Evolutionary conservation across 352 stramenopile genomes (phyloP).

Genomic region (Globisporangium camurandrum): DNA sequence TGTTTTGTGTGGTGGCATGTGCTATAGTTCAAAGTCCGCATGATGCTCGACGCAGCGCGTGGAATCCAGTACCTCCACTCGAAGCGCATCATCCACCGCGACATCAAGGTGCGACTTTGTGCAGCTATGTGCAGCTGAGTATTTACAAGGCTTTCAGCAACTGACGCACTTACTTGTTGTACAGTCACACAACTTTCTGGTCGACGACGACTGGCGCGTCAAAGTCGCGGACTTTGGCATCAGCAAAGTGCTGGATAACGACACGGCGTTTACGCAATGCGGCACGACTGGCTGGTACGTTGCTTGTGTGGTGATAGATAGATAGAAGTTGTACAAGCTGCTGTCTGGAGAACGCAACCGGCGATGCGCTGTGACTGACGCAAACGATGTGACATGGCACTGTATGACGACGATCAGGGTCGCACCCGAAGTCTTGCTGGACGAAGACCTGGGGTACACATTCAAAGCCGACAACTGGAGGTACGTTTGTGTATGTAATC

Average conservation of each 20-base stretch:
- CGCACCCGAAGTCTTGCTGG: constrained; percentile 79
- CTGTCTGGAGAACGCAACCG: too few species aligned
- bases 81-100: constrained; percentile 81
- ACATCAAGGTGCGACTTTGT: constrained; percentile 85
- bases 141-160: neutral
- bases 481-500: constrained; percentile 17
- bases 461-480: constrained; percentile 89
- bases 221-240: constrained; percentile 88
- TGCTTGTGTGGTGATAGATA: neutral
- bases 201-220: constrained; percentile 86
- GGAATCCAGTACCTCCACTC: constrained; percentile 88
- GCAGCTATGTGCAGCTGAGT: too few species aligned
- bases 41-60: constrained; percentile 84
- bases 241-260: constrained; percentile 82
- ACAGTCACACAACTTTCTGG: constrained; percentile 86
- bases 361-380: too few species aligned
- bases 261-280: constrained; percentile 82
- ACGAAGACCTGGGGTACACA: constrained; percentile 84
- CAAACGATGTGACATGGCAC: neutral
- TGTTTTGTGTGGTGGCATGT: neutral
- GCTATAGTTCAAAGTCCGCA: constrained; percentile 86
- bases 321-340: neutral
- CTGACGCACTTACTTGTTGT: constrained; percentile 1
- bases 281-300: constrained; percentile 81
- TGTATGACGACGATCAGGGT: too few species aligned